Evolutionary conservation across 2,329 filamentous ascomycete species (phyloP).

Genomic region (Aspergillus novoparasiticus): DNA sequence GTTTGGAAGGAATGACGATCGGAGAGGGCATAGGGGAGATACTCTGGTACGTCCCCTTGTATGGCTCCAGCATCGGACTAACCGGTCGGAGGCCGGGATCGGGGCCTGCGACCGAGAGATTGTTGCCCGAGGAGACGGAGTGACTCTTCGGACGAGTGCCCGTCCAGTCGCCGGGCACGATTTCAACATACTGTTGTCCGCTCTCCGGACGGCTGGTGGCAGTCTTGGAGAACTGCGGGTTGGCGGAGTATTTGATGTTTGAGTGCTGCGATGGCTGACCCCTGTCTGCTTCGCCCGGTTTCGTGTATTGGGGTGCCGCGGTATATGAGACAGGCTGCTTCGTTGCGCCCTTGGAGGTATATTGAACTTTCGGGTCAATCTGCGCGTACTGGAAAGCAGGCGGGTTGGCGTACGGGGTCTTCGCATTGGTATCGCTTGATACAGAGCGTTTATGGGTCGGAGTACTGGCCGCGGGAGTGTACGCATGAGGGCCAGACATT

Average conservation of each 20-base stretch:
- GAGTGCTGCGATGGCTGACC: constrained; percentile 11
- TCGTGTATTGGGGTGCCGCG: constrained; percentile 30
- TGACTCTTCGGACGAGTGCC: constrained; percentile 33
- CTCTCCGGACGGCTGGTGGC: constrained; percentile 26
- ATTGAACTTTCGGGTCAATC: constrained; percentile 42
- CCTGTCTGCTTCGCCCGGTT: constrained; percentile 11
- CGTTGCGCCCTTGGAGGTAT: constrained; percentile 33
- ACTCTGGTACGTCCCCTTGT: constrained; percentile 90
- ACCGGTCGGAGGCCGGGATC: constrained; percentile 61
- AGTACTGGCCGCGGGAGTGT: constrained; percentile 14
- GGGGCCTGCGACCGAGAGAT: constrained; percentile 38
- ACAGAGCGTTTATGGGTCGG: constrained; percentile 35
- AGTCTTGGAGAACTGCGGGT: constrained; percentile 23
- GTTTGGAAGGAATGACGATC: constrained; percentile 60
- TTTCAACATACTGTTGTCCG: constrained; percentile 37
- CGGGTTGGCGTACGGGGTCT: constrained; percentile 34
- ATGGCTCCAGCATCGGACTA: constrained; percentile 87
- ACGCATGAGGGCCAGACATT: constrained; percentile 15
- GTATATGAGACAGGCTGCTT: constrained; percentile 29
- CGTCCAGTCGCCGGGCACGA: constrained; percentile 32
- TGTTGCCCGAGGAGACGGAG: constrained; percentile 44
- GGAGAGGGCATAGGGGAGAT: constrained; percentile 94
- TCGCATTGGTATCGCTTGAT: constrained; percentile 29
- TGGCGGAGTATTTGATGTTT: constrained; percentile 17
- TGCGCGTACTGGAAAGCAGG: constrained; percentile 43